A percentile compares a stretch with the other conserved stretches of the same genome.
phyloP scores from a whole-genome alignment of 2,329 filamentous ascomycete species.

The Botryotinia calthae region DNA sequence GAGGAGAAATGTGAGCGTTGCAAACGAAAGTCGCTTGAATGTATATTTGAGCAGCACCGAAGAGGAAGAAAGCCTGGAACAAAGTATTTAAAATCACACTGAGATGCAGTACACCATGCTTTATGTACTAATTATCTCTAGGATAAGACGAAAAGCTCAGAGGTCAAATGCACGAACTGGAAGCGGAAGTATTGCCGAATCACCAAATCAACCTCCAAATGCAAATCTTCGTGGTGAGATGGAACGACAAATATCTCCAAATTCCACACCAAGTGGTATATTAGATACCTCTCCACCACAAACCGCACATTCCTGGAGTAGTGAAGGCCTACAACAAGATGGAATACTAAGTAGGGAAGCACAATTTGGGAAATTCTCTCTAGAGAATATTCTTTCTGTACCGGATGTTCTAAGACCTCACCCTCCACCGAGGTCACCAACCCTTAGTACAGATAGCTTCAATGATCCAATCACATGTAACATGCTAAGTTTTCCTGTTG shows the following conservation, averaged over 20 bases:
- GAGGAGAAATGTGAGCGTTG: conserved; percentile 41
- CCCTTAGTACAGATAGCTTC: conserved; percentile 6
- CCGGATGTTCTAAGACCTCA: conserved; percentile 16
- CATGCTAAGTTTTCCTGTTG: conserved; percentile 35
- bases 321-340: conserved; percentile 37
- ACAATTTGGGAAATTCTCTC: conserved; percentile 39
- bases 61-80: conserved; percentile 43
- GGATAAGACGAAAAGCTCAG: background rate
- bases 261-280: too few species aligned
- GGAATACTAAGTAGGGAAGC: conserved; percentile 40
- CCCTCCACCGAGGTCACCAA: background rate
- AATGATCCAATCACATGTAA: conserved; percentile 37
- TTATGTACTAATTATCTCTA: background rate
- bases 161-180: background rate
- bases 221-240: background rate
- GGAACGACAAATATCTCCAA: background rate
- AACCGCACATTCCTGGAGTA: background rate
- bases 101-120: background rate
- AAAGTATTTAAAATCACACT: conserved; percentile 30
- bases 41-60: conserved; percentile 42
- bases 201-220: background rate
- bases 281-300: background rate
- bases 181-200: background rate
- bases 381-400: conserved; percentile 38
- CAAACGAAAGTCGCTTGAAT: conserved; percentile 41